Evolutionary conservation across 1,139 yeast genomes (phyloP).

Genomic region (Arxiozyma bovina): DNA sequence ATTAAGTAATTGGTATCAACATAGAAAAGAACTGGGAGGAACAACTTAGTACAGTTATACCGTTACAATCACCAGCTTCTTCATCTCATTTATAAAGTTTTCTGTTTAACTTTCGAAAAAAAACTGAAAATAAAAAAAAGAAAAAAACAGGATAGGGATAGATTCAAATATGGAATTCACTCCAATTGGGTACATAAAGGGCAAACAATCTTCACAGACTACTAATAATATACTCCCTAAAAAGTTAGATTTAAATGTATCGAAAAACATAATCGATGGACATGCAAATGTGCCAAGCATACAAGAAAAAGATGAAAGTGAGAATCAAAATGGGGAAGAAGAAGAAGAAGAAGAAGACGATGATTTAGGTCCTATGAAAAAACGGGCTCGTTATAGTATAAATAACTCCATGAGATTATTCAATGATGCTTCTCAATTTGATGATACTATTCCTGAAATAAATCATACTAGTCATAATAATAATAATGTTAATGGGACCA

Average conservation of each 20-base stretch:
- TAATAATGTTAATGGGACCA: conserved; percentile 1
- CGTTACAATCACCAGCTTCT: background rate
- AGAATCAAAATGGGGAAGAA: too few species aligned
- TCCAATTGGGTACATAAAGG: conserved; percentile 28
- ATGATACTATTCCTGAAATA: conserved; percentile 27
- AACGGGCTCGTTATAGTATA: conserved; percentile 16
- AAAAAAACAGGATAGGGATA: background rate
- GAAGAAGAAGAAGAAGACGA: conserved; percentile 4
- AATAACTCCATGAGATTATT: conserved; percentile 22
- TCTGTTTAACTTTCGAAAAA: background rate
- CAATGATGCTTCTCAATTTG: conserved; percentile 28
- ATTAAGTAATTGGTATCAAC: background rate
- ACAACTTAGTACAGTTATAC: background rate
- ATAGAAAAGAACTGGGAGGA: background rate
- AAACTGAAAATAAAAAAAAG: background rate
- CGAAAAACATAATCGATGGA: conserved; percentile 1
- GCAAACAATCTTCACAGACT: conserved; percentile 12
- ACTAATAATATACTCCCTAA: background rate
- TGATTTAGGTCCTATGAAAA: conserved; percentile 13
- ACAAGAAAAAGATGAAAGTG: background rate
- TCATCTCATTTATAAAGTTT: background rate
- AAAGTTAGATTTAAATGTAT: background rate
- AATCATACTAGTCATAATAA: conserved; percentile 4
- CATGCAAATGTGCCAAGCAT: background rate
- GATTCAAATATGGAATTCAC: conserved; percentile 23